phyloP scores from a whole-genome alignment of 495 filamentous ascomycete genomes.

The Chaetomidium leptoderma region DNA sequence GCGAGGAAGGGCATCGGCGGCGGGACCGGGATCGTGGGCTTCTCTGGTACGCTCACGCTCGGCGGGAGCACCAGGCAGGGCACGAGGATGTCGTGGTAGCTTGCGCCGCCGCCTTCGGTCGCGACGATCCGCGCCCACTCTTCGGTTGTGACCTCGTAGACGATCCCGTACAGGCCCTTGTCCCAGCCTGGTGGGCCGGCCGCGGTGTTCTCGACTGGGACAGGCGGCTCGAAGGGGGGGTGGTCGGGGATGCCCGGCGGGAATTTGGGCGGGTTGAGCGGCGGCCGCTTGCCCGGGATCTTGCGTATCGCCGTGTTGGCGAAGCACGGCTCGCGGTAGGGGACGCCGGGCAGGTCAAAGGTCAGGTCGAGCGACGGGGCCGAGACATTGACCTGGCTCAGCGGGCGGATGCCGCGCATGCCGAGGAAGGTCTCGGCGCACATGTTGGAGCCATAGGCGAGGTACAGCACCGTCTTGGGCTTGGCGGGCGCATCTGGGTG shows the following conservation, averaged over 20 bases:
- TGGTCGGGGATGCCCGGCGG: slow-evolving; percentile 29
- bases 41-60: slow-evolving; percentile 38
- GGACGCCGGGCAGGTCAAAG: slow-evolving; percentile 81
- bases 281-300: slow-evolving; percentile 30
- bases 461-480: slow-evolving; percentile 67
- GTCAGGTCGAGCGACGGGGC: slow-evolving; percentile 71
- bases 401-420: slow-evolving; percentile 67
- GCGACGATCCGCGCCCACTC: slow-evolving; percentile 86
- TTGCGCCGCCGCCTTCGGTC: slow-evolving; percentile 79
- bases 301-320: slow-evolving; percentile 68
- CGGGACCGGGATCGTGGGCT: slow-evolving; percentile 35
- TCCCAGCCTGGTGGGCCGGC: slow-evolving; percentile 52
- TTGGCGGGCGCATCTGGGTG: slow-evolving; percentile 9
- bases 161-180: slow-evolving; percentile 82
- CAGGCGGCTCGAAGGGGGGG: too few species aligned
- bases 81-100: slow-evolving; percentile 79
- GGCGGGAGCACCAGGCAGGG: slow-evolving; percentile 65
- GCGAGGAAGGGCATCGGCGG: slow-evolving; percentile 46
- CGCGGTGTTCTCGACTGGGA: too few species aligned
- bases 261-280: slow-evolving; percentile 32
- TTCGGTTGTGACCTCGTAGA: slow-evolving; percentile 79
- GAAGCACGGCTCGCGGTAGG: slow-evolving; percentile 89
- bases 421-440: slow-evolving; percentile 69
- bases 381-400: slow-evolving; percentile 72
- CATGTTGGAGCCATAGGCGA: slow-evolving; percentile 95